A percentile compares a stretch with the other conserved stretches of the same genome.
Conservation (phyloP, 306 rosid species). For the Prinsepia uniflora region DNA sequence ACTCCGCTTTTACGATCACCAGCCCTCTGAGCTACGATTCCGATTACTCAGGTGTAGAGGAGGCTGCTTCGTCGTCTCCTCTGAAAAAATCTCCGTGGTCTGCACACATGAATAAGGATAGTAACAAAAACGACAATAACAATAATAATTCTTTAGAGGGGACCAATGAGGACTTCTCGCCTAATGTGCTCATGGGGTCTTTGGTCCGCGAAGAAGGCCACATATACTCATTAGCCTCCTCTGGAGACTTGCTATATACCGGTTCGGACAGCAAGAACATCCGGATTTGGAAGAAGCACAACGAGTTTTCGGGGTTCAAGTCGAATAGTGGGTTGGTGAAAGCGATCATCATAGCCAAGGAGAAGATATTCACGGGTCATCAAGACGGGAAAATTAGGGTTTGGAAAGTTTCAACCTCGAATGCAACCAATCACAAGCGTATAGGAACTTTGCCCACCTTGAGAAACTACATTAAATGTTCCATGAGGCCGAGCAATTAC, state of each 20-base stretch:
- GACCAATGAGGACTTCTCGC: not conserved
- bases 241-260: conserved; percentile 62
- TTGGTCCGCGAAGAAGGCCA: conserved; percentile 86
- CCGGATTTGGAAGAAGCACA: conserved; percentile 86
- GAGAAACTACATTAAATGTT: conserved; percentile 52
- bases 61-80: conserved; percentile 38
- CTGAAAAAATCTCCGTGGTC: conserved; percentile 79
- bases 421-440: conserved; percentile 42
- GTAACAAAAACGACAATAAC: not conserved
- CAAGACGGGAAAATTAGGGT: conserved; percentile 86
- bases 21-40: conserved; percentile 3
- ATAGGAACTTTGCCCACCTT: conserved; percentile 67
- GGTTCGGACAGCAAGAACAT: conserved; percentile 92
- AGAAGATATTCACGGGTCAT: conserved; percentile 72
- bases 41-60: conserved; percentile 29
- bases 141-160: not conserved
- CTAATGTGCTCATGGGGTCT: conserved; percentile 59
- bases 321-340: conserved; percentile 77
- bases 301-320: conserved; percentile 61
- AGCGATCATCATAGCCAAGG: conserved; percentile 52
- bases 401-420: conserved; percentile 53
- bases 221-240: conserved; percentile 75
- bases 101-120: conserved; percentile 23
- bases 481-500: conserved; percentile 72
- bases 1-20: not conserved